Percentiles rank a stretch among this genome's conserved stretches.
phyloP scores from a whole-genome alignment of 2,329 filamentous ascomycete species.

The Dryadomyces quercivorus region DNA sequence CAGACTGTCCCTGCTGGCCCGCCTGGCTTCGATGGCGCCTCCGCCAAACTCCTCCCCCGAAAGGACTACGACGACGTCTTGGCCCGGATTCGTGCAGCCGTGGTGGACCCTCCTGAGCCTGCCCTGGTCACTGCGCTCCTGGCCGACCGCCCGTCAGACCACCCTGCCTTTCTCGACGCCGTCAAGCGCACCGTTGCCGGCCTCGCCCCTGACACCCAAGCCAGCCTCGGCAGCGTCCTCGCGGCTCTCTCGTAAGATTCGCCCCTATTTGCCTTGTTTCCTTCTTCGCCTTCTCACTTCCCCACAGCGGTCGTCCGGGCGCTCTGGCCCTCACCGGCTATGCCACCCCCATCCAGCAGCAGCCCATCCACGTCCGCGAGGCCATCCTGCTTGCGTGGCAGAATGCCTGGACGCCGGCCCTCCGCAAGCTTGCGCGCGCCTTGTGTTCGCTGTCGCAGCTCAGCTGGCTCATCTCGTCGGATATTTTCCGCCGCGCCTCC shows the following conservation, averaged over 20 bases:
- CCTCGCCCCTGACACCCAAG: slow-evolving; percentile 20
- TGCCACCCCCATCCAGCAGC: slow-evolving; percentile 46
- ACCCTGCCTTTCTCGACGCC: slow-evolving; percentile 38
- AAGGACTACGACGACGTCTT: slow-evolving; percentile 36
- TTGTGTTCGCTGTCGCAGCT: slow-evolving; percentile 42
- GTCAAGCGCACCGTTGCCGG: slow-evolving; percentile 29
- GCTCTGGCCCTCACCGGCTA: slow-evolving; percentile 57
- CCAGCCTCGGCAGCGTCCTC: slow-evolving; percentile 27
- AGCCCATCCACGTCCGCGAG: slow-evolving; percentile 48
- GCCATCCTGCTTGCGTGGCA: slow-evolving; percentile 51
- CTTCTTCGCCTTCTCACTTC: not conserved
- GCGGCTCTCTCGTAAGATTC: slow-evolving; percentile 30
- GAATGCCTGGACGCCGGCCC: slow-evolving; percentile 38
- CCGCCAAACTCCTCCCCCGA: slow-evolving; percentile 33
- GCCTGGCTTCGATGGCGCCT: slow-evolving; percentile 21
- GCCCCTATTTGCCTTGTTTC: not conserved
- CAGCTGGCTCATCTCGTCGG: slow-evolving; percentile 42
- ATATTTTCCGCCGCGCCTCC: slow-evolving; percentile 39
- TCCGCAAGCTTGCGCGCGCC: slow-evolving; percentile 43
- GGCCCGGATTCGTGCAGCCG: slow-evolving; percentile 20
- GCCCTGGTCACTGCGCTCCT: slow-evolving; percentile 39
- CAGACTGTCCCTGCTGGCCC: not conserved
- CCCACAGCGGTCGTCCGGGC: slow-evolving; percentile 32
- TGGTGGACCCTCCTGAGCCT: slow-evolving; percentile 25
- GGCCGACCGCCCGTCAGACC: slow-evolving; percentile 34